Conservation (phyloP, 768 basidiomycete genomes). For the Boletus rubropictus region DNA sequence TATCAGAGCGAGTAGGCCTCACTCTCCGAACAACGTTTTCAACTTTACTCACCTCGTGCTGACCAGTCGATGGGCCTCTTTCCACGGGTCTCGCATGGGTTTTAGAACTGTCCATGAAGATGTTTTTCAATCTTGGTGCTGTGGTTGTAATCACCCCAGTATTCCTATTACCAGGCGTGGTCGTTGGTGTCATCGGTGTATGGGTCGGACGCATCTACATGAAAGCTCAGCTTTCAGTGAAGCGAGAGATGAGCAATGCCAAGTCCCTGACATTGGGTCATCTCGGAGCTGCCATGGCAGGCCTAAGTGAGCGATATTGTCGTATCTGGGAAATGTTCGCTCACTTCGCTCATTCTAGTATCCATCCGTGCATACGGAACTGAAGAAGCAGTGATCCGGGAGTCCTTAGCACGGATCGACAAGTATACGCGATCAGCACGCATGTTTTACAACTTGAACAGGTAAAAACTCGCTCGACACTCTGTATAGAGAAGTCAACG, state of each 20-base stretch:
- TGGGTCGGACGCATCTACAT: background rate
- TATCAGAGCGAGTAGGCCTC: background rate
- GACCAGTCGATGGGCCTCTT: background rate
- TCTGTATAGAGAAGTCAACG: background rate
- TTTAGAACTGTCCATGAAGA: background rate
- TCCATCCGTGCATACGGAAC: slow-evolving; percentile 37
- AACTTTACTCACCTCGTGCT: background rate
- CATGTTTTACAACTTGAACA: slow-evolving; percentile 45
- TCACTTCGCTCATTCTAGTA: background rate
- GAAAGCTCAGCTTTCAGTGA: slow-evolving; percentile 2
- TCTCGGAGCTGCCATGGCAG: slow-evolving; percentile 1
- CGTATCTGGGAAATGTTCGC: background rate
- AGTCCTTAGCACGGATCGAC: slow-evolving; percentile 44
- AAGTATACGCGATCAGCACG: slow-evolving; percentile 39
- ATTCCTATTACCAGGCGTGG: background rate
- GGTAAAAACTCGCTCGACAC: slow-evolving; percentile 22
- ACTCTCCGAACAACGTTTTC: background rate
- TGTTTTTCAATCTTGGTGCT: slow-evolving; percentile 4
- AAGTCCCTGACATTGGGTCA: background rate
- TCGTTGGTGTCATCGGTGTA: background rate
- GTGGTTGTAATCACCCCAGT: background rate
- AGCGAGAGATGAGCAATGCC: slow-evolving; percentile 5
- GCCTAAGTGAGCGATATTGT: background rate
- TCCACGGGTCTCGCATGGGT: background rate
- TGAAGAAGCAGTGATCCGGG: slow-evolving; percentile 36